Evolutionary conservation across 768 basidiomycete species (phyloP).

Genomic region (Agaricus blazei): DNA sequence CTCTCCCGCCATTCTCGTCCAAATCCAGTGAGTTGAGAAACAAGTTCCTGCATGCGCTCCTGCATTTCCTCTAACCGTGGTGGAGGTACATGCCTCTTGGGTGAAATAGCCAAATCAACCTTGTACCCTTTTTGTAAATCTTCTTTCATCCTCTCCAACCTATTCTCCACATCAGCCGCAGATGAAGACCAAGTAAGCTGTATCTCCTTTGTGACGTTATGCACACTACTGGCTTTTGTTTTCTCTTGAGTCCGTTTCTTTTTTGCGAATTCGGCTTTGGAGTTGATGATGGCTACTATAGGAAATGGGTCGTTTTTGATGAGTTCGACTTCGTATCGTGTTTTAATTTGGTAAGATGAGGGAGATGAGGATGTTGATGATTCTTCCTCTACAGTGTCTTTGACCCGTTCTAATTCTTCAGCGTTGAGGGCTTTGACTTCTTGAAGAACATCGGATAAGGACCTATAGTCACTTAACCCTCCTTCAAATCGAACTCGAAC

Average conservation of each 20-base stretch:
- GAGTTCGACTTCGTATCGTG: conserved; percentile 1
- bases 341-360: neutral
- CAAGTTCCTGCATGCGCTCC: conserved; percentile 37
- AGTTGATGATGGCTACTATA: conserved; percentile 55
- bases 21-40: conserved; percentile 39
- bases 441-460: neutral
- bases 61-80: conserved; percentile 35
- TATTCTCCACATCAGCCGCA: conserved; percentile 57
- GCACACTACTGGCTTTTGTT: conserved; percentile 25
- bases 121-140: conserved; percentile 56
- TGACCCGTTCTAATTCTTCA: neutral
- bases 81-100: conserved; percentile 39
- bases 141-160: conserved; percentile 51
- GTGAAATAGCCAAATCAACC: conserved; percentile 50
- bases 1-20: conserved; percentile 49
- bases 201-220: conserved; percentile 53
- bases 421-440: conserved; percentile 3
- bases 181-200: conserved; percentile 68
- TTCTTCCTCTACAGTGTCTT: neutral
- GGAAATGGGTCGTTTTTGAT: conserved; percentile 24
- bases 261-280: conserved; percentile 34
- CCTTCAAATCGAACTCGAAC: neutral
- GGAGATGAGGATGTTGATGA: neutral
- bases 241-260: conserved; percentile 31
- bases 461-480: neutral